Base-by-base conservation (phyloP, 1,284 basidiomycete genomes). In the Trichosporon sp. region DNA sequence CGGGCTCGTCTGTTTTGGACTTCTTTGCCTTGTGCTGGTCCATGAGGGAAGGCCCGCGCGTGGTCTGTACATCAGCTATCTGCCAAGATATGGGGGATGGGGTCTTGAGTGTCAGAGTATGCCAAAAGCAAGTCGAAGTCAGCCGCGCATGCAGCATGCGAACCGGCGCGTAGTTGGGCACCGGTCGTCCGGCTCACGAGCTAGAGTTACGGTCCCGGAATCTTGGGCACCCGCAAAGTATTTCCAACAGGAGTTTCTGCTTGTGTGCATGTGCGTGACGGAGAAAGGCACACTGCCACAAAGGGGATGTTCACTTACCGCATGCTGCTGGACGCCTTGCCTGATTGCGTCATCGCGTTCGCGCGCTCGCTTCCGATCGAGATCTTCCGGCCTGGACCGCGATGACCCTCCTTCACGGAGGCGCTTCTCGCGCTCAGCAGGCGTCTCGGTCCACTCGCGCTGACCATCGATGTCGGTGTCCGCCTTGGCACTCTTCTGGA, bases 361-460 rank as follows among this genome's bases (percentile, higher is more conserved):
- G 68, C 88, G 81, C 75, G 88, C 85, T 78, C 83, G 82, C 72
- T 86, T 86, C 26, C 78, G 80, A 67, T 85, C 86, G 4, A 87
- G 85, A 2, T 85, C 85, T 2, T 85, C 87, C 43, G 83, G 11
- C 86, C 86, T 67, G 92, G 87, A 80, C 91, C 92, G 14, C 90
- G 88, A 0, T 94, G 89, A 80, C 96, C 95, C 79, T 96, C 94
- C 1, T 89, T 90, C 14, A 96, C 84, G 1, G 7, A 63, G 21
- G 19, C 94, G 88, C 78, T 94, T 90, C 77, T 92, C 91, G 12
- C 91, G 88, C 78, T 97, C 92, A 0, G 89, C 90, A 0, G 94
- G 95, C 0, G 94, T 96, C 85, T 97, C 94, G 0, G 94, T 97
- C 94, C 94, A 97, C 1, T 94, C 86, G 1, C 90, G 90, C 59